Evolutionary conservation across 139 green algal species (phyloP).

Genomic region (Chlorella vulgaris): DNA sequence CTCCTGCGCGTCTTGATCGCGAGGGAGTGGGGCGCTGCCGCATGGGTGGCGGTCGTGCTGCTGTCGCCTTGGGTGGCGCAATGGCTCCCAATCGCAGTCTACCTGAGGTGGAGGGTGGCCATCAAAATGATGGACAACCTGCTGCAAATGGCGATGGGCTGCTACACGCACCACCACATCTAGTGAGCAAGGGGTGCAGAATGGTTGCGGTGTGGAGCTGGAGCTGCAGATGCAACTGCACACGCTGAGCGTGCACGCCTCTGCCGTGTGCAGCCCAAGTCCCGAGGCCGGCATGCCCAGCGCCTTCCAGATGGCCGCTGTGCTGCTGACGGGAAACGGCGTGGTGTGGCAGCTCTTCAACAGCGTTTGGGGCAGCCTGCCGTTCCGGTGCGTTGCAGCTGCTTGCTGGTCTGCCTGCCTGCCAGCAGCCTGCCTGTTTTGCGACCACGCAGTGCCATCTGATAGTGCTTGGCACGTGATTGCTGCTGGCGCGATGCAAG

Average conservation of each 20-base stretch:
- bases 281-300: background rate
- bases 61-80: background rate
- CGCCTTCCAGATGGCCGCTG: background rate
- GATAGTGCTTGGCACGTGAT: too few species aligned
- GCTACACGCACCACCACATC: conserved; percentile 15
- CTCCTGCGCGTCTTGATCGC: conserved; percentile 1
- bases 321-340: conserved; percentile 28
- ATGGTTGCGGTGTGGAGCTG: background rate
- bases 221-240: background rate
- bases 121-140: conserved; percentile 9
- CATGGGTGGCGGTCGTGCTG: background rate
- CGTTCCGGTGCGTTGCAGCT: background rate
- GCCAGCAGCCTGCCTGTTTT: too few species aligned
- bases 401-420: background rate
- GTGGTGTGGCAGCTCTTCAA: conserved; percentile 29
- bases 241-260: background rate
- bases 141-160: conserved; percentile 12
- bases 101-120: background rate
- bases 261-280: background rate
- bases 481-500: too few species aligned
- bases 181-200: background rate
- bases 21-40: background rate
- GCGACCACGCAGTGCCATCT: too few species aligned
- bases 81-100: background rate
- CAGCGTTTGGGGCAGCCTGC: conserved; percentile 11